Evolutionary conservation across 2,329 filamentous ascomycete species (phyloP), one percentile per base, ranked within the genome.

Genomic region (Alternaria novae-zelandiae): DNA sequence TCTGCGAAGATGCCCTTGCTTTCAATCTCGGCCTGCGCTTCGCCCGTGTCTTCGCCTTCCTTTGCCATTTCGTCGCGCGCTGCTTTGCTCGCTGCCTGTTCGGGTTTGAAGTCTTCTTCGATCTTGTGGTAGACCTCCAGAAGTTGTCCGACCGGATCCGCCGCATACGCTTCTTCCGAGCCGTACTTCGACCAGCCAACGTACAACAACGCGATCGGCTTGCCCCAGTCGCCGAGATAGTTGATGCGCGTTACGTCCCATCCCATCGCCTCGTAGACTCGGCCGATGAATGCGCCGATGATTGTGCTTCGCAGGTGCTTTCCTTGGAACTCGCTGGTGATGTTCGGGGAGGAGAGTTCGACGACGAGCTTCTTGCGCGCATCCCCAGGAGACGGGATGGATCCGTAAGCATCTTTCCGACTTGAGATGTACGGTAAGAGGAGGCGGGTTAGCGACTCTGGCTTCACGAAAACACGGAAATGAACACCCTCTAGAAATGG

Each of bases 281-380:
- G 89, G 50, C 87, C 82, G 8, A 91, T 75, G 71, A 88, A 89
- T 13, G 85, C 86, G 17, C 89, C 89, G 49, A 91, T 86, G 50
- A 91, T 89, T 20, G 89, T 91, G 69, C 88, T 90, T 64, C 89
- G 85, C 46, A 91, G 81, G 79, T 91, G 88, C 6, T 86, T 87
- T 21, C 86, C 88, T 68, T 90, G 86, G 73, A 91, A 90, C 15
- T 88, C 90, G 77, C 90, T 91, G 28, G 90, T 89, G 59, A 93
- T 91, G 74, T 93, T 93, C 28, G 91, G 91, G 0, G 90, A 92
- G 2, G 89, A 91, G 73, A 92, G 92, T 71, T 93, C 91, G 67
- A 93, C 84, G 30, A 93, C 83, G 4, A 86, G 74, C 21, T 21
- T 26, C 3, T 26, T 10, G 7, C 9, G 9, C 25, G 25, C 25